These are phyloP conservation scores for Salix suchowensis DNA, from an alignment of 345 rosid genomes.

Conservation along the genomic window DNA sequence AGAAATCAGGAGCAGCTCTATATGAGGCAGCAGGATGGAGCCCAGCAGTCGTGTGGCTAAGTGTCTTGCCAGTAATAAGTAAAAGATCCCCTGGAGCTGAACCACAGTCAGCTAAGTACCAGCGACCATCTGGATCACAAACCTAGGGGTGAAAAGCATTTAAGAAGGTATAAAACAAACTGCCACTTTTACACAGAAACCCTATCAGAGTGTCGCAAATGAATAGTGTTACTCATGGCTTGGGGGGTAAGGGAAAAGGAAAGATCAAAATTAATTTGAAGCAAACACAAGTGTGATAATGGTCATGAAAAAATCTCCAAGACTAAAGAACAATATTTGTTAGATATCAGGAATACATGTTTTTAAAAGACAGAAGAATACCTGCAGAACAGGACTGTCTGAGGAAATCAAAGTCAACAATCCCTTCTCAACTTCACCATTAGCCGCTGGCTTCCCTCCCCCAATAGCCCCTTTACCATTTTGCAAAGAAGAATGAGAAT, in stretches of 20 bases:
- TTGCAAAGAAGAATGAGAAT: conserved; percentile 53
- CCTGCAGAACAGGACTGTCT: conserved; percentile 81
- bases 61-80: conserved; percentile 88
- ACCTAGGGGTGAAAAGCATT: conserved; percentile 49
- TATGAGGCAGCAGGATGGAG: conserved; percentile 84
- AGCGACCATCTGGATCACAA: conserved; percentile 90
- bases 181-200: background rate
- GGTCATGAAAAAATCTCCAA: background rate
- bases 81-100: conserved; percentile 70
- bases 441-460: conserved; percentile 55
- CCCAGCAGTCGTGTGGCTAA: conserved; percentile 92
- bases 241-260: background rate
- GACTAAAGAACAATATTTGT: conserved; percentile 9
- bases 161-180: conserved; percentile 7
- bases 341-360: background rate
- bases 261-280: conserved; percentile 10
- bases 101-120: conserved; percentile 90
- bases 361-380: conserved; percentile 22
- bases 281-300: background rate
- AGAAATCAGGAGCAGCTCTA: conserved; percentile 53
- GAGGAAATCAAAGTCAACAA: conserved; percentile 77
- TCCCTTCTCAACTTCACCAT: conserved; percentile 88
- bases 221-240: background rate
- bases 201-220: conserved; percentile 6
- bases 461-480: conserved; percentile 70